Evolutionary conservation across 73 alveolate genomes (phyloP).

Genomic region (Strombidium stylifer): DNA sequence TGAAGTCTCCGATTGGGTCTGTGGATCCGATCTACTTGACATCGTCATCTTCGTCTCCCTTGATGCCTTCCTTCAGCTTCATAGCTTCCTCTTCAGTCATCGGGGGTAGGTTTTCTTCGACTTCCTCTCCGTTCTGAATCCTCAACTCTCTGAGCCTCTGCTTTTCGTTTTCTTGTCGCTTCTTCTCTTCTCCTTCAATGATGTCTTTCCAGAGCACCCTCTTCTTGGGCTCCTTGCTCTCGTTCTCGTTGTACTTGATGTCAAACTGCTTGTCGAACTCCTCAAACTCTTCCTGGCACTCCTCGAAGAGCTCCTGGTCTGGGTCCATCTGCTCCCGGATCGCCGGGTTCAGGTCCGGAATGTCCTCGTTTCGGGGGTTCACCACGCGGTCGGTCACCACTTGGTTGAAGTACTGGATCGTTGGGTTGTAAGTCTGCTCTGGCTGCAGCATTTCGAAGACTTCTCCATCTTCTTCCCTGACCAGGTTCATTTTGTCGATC

Average conservation of each 20-base stretch:
- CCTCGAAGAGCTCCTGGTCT: constrained; percentile 70
- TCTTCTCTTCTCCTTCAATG: constrained; percentile 68
- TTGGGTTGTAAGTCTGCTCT: constrained; percentile 84
- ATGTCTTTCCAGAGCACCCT: constrained; percentile 87
- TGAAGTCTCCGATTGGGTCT: constrained; percentile 93
- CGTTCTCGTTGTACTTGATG: constrained; percentile 75
- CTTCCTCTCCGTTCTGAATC: constrained; percentile 61
- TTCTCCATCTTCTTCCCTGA: constrained; percentile 48
- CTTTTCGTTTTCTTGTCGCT: constrained; percentile 64
- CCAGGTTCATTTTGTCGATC: constrained; percentile 84
- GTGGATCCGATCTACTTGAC: constrained; percentile 71
- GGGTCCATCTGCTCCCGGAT: constrained; percentile 83
- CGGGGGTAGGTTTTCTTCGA: too few relatives aligned
- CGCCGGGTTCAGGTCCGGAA: constrained; percentile 83
- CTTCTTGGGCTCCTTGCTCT: constrained; percentile 59
- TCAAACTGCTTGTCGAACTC: constrained; percentile 77
- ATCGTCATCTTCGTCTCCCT: constrained; percentile 40
- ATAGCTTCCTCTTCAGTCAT: constrained; percentile 11
- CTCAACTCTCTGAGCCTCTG: constrained; percentile 74
- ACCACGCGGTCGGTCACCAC: constrained; percentile 81
- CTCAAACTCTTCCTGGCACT: constrained; percentile 63
- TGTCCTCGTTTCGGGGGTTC: constrained; percentile 62
- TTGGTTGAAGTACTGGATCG: constrained; percentile 87
- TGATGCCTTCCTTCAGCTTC: constrained; percentile 3
- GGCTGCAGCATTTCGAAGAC: constrained; percentile 82